Conservation (phyloP, 257 asterid species). For the Lithospermum erythrorhizon region DNA sequence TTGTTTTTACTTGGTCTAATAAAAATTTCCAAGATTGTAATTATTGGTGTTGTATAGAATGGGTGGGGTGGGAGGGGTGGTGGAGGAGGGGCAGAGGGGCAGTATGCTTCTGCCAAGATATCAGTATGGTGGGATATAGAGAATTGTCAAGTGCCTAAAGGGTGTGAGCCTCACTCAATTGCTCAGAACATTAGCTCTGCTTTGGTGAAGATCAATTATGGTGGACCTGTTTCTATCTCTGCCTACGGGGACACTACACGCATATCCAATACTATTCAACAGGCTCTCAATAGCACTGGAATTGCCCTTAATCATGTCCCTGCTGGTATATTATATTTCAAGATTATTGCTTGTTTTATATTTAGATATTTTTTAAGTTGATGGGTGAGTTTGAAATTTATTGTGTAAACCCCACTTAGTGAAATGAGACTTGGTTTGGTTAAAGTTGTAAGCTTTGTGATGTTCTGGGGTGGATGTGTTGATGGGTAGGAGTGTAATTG, state of each 20-base stretch:
- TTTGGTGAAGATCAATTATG: constrained; percentile 55
- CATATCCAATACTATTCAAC: constrained; percentile 48
- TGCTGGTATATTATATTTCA: constrained; percentile 36
- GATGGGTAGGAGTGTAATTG: too few relatives aligned
- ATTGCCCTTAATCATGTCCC: constrained; percentile 84
- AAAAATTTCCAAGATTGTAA: too few relatives aligned
- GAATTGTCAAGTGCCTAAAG: constrained; percentile 75
- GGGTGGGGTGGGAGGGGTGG: too few relatives aligned
- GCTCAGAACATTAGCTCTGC: constrained; percentile 87
- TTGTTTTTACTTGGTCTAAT: too few relatives aligned
- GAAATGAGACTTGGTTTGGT: too few relatives aligned
- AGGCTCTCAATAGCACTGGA: constrained; percentile 79
- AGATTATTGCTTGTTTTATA: not conserved
- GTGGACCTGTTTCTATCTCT: constrained; percentile 77
- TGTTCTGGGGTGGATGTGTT: too few relatives aligned
- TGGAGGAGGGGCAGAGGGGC: constrained; percentile 34
- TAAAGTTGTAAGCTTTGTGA: too few relatives aligned
- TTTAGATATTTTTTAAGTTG: too few relatives aligned
- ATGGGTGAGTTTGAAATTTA: too few relatives aligned
- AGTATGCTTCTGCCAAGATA: constrained; percentile 60
- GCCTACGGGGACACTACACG: constrained; percentile 74
- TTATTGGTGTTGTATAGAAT: too few relatives aligned
- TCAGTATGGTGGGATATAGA: constrained; percentile 99
- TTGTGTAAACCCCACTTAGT: too few relatives aligned
- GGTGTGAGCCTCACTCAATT: constrained; percentile 57